phyloP scores from a whole-genome alignment of 768 basidiomycete genomes.

The Sporobolomyces phaffii region DNA sequence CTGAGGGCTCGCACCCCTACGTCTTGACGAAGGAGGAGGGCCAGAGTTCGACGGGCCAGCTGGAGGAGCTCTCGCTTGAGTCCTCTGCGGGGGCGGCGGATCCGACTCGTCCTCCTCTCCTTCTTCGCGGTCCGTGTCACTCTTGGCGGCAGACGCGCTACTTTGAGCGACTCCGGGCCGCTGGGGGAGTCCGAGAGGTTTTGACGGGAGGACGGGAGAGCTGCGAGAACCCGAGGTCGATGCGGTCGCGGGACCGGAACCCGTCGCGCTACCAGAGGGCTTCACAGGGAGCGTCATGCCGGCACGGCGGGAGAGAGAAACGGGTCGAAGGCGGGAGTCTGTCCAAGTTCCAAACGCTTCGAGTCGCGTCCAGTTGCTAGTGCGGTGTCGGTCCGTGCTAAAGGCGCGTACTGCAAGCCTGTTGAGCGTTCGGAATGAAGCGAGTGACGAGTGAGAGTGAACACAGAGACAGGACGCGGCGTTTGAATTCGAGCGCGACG shows the following conservation, averaged over 20 bases:
- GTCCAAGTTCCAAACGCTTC: too few relatives aligned
- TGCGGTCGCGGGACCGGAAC: background rate
- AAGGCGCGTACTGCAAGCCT: too few relatives aligned
- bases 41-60: background rate
- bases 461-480: too few relatives aligned
- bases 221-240: background rate
- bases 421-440: too few relatives aligned
- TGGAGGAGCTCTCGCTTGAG: background rate
- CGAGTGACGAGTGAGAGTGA: too few relatives aligned
- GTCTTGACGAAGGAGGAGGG: background rate
- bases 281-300: conserved; percentile 4
- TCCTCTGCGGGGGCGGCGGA: background rate
- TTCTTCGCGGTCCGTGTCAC: conserved; percentile 25
- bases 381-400: too few relatives aligned
- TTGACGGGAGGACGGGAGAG: conserved; percentile 17
- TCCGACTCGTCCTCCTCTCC: conserved; percentile 23
- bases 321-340: too few relatives aligned
- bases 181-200: conserved; percentile 18
- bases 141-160: background rate
- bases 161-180: background rate
- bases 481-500: too few relatives aligned
- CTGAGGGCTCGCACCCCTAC: conserved; percentile 5
- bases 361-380: too few relatives aligned
- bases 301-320: background rate
- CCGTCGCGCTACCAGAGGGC: background rate